These are phyloP conservation scores for Coelastrella sp. DNA, from an alignment of 139 green algal genomes.

Conservation along the genomic window DNA sequence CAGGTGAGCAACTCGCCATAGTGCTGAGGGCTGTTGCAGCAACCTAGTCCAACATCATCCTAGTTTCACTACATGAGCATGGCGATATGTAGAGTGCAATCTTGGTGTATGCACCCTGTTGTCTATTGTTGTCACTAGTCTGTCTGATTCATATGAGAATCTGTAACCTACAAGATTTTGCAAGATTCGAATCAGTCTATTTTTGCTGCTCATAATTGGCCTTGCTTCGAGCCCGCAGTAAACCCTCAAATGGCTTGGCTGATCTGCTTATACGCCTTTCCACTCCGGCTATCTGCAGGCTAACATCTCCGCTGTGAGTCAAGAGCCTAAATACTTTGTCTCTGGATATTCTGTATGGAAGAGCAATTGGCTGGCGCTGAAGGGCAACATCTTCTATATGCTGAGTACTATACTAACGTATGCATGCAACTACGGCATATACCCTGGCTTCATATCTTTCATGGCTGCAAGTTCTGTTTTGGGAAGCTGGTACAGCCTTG, in stretches of 20 bases:
- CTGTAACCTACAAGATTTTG: neutral
- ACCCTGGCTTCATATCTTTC: neutral
- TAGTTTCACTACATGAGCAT: too few species aligned
- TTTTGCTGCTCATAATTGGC: too few species aligned
- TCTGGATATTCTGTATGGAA: neutral
- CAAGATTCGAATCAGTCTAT: too few species aligned
- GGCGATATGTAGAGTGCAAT: too few species aligned
- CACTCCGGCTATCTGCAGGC: neutral
- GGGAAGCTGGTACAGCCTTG: neutral
- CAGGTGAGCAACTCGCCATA: neutral
- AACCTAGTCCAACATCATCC: too few species aligned
- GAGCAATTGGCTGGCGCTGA: constrained; percentile 14
- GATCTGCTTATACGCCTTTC: too few species aligned
- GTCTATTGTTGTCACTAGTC: neutral
- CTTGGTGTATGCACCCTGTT: neutral
- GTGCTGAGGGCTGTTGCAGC: too few species aligned
- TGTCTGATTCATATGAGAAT: neutral
- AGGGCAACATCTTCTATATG: neutral
- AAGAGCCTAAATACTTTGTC: neutral
- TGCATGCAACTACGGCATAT: constrained; percentile 12
- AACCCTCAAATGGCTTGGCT: too few species aligned
- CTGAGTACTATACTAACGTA: neutral
- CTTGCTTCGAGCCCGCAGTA: too few species aligned
- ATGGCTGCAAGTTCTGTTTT: neutral
- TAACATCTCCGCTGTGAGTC: neutral